phyloP scores from a whole-genome alignment of 2,329 filamentous ascomycete genomes.

The Fusarium proliferatum region DNA sequence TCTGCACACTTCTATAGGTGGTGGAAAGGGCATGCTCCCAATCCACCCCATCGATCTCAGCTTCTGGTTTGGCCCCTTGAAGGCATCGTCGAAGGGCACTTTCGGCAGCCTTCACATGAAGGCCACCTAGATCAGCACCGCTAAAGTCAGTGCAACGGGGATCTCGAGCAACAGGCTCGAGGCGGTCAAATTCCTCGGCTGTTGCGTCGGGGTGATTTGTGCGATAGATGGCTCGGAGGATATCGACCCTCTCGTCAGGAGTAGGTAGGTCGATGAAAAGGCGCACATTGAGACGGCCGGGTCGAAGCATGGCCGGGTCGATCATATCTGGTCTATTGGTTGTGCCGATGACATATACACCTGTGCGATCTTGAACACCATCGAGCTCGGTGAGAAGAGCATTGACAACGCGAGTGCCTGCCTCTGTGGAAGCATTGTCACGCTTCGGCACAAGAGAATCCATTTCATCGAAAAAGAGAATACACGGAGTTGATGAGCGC shows the following conservation, averaged over 20 bases:
- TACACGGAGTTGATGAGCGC: constrained; percentile 86
- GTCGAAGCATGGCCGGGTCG: constrained; percentile 92
- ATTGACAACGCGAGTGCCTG: constrained; percentile 90
- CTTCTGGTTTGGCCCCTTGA: constrained; percentile 36
- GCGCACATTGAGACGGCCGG: constrained; percentile 87
- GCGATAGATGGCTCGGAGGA: constrained; percentile 75
- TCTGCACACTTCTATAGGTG: constrained; percentile 62
- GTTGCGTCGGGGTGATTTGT: constrained; percentile 52
- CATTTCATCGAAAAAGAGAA: constrained; percentile 98
- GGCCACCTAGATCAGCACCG: constrained; percentile 68
- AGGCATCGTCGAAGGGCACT: constrained; percentile 58
- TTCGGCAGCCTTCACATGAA: constrained; percentile 61
- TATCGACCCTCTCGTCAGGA: constrained; percentile 83
- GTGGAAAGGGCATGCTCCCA: constrained; percentile 64
- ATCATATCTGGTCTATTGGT: constrained; percentile 98
- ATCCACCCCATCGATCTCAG: constrained; percentile 53
- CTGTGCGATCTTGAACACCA: constrained; percentile 80
- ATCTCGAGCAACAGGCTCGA: constrained; percentile 75
- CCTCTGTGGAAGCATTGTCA: constrained; percentile 82
- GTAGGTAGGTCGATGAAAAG: constrained; percentile 90
- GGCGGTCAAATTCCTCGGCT: constrained; percentile 61
- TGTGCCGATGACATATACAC: constrained; percentile 94
- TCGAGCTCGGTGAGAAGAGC: constrained; percentile 95
- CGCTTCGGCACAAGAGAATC: constrained; percentile 90
- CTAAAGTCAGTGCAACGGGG: constrained; percentile 80